phyloP scores from a whole-genome alignment of 2,329 filamentous ascomycete species.

The Stagonosporopsis rhizophila region DNA sequence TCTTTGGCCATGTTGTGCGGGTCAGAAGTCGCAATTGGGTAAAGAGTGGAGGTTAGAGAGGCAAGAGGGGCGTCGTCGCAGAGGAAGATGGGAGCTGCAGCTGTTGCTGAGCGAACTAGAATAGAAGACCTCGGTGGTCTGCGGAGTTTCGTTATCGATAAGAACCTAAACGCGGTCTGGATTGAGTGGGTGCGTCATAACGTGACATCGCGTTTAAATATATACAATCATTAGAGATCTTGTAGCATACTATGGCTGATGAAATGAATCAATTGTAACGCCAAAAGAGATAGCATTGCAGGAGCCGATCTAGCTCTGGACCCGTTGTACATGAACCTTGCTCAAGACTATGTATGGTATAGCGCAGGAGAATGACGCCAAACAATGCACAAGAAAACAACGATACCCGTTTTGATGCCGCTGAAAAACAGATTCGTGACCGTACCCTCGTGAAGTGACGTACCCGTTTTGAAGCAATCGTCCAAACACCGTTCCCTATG shows the following conservation, averaged over 20 bases:
- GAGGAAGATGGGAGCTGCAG: not conserved
- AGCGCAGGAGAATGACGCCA: conserved; percentile 15
- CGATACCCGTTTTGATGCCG: conserved; percentile 33
- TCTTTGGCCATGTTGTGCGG: conserved; percentile 11
- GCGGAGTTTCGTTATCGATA: conserved; percentile 32
- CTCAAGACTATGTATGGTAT: conserved; percentile 21
- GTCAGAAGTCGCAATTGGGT: not conserved
- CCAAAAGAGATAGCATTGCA: not conserved
- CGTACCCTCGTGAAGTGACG: conserved; percentile 16
- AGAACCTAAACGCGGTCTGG: conserved; percentile 34
- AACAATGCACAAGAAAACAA: conserved; percentile 14
- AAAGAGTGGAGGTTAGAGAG: too few relatives aligned
- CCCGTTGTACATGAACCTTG: conserved; percentile 6
- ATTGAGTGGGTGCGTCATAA: conserved; percentile 6
- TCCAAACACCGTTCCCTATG: conserved; percentile 9
- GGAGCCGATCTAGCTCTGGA: conserved; percentile 8
- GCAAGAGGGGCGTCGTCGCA: not conserved
- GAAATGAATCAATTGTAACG: conserved; percentile 26
- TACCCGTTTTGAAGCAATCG: conserved; percentile 13
- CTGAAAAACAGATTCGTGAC: conserved; percentile 27
- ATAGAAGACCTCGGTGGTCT: conserved; percentile 16
- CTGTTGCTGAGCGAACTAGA: not conserved
- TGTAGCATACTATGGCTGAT: not conserved
- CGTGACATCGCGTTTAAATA: conserved; percentile 9
- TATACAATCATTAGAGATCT: not conserved